These are phyloP conservation scores for Phyllosticta capitalensis DNA, from an alignment of 2,329 filamentous ascomycete genomes.

Conservation along the genomic window DNA sequence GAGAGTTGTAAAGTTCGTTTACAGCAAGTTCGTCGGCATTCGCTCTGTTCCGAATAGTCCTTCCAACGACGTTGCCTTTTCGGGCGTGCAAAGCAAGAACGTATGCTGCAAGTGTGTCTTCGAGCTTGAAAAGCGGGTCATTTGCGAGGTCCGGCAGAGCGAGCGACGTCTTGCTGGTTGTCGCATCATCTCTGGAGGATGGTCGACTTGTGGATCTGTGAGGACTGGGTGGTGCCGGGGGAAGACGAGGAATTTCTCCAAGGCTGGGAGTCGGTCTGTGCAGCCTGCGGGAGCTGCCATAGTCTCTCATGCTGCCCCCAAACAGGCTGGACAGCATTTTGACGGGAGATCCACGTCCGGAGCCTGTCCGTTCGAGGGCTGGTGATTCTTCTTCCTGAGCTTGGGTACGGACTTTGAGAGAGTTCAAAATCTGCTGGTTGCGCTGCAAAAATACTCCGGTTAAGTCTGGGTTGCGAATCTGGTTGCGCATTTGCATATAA, in stretches of 20 bases:
- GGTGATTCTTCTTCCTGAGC: constrained; percentile 46
- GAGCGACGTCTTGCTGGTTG: constrained; percentile 1
- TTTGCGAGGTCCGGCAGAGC: not conserved
- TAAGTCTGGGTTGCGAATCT: constrained; percentile 54
- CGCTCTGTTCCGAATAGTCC: constrained; percentile 60
- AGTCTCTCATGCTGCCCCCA: constrained; percentile 45
- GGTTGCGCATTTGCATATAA: constrained; percentile 61
- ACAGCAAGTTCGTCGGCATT: constrained; percentile 67
- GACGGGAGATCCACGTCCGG: constrained; percentile 75
- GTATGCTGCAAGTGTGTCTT: constrained; percentile 79
- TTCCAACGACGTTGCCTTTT: constrained; percentile 78
- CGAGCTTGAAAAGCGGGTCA: constrained; percentile 54
- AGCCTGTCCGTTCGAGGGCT: constrained; percentile 24
- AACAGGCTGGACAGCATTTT: constrained; percentile 83
- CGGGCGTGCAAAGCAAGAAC: constrained; percentile 72
- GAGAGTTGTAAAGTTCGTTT: constrained; percentile 81
- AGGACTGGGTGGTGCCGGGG: constrained; percentile 25
- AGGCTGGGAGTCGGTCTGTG: constrained; percentile 24
- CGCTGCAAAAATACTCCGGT: constrained; percentile 63
- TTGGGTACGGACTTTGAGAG: constrained; percentile 54
- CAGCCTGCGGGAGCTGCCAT: constrained; percentile 22
- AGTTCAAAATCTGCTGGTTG: constrained; percentile 67
- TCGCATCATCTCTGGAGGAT: constrained; percentile 8
- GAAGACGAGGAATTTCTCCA: constrained; percentile 25
- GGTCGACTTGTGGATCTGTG: constrained; percentile 26